These are phyloP conservation scores for Phalaenopsis hybrid DNA, from an alignment of 116 monocot genomes.

Conservation along the genomic window DNA sequence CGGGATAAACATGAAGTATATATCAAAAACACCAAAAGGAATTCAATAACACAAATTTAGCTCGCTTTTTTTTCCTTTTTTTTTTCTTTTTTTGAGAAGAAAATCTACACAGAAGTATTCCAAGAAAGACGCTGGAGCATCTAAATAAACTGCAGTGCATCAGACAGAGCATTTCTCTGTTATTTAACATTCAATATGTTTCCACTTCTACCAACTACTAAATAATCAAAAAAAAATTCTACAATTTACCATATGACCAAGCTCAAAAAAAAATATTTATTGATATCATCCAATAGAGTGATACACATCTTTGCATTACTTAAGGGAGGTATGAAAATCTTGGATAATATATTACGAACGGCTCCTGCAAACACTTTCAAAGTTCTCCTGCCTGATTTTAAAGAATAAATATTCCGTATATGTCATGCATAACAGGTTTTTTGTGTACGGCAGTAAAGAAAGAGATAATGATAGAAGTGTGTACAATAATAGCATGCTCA, in stretches of 20 bases:
- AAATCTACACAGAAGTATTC: not conserved
- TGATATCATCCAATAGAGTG: not conserved
- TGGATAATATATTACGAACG: not conserved
- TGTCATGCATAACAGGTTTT: not conserved
- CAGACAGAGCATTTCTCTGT: not conserved
- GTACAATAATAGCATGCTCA: not conserved
- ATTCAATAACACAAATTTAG: not conserved
- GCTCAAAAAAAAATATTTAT: not conserved
- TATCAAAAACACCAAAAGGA: not conserved
- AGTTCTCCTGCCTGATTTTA: not conserved
- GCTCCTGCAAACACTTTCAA: not conserved
- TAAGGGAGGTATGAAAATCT: not conserved
- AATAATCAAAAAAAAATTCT: not conserved
- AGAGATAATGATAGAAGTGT: not conserved
- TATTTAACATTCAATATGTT: not conserved
- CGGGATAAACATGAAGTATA: not conserved
- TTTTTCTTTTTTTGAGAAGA: not conserved
- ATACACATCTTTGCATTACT: not conserved
- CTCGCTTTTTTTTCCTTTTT: not conserved
- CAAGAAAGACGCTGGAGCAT: not conserved
- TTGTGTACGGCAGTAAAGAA: not conserved
- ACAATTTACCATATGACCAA: not conserved
- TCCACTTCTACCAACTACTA: not conserved
- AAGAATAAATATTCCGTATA: not conserved
- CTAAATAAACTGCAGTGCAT: not conserved